Evolutionary conservation across 139 green algal species (phyloP).

Genomic region (Zygnema circumcarinatum): DNA sequence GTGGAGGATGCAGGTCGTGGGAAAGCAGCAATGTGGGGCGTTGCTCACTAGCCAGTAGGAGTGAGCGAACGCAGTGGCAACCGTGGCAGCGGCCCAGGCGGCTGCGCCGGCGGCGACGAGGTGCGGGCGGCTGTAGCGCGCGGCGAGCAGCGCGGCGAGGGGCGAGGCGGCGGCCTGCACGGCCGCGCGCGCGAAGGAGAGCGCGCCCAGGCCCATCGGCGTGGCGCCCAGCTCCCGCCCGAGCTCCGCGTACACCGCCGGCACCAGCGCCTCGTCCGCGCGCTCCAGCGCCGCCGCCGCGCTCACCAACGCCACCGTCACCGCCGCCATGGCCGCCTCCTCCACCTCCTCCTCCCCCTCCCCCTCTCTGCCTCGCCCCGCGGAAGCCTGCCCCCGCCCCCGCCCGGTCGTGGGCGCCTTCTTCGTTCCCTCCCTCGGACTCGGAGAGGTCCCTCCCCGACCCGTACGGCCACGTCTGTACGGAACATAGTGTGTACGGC

Average conservation of each 20-base stretch:
- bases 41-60: conserved; percentile 47
- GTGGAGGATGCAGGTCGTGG: no score
- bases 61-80: background rate
- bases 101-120: conserved; percentile 39
- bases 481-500: no score
- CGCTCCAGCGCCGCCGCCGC: conserved; percentile 75
- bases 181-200: conserved; percentile 44
- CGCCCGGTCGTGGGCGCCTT: no score
- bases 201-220: conserved; percentile 63
- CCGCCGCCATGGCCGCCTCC: no score
- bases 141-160: conserved; percentile 30
- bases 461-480: no score
- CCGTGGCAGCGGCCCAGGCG: conserved; percentile 42
- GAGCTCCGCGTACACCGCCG: conserved; percentile 76
- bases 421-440: no score
- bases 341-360: background rate
- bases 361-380: background rate
- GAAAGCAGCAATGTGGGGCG: background rate
- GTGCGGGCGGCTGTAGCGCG: background rate
- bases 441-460: no score
- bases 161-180: conserved; percentile 50
- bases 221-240: conserved; percentile 68
- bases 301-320: conserved; percentile 71
- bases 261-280: conserved; percentile 75
- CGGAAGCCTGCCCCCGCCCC: background rate